phyloP scores from a whole-genome alignment of 1,284 basidiomycete species.

The Malassezia japonica region DNA sequence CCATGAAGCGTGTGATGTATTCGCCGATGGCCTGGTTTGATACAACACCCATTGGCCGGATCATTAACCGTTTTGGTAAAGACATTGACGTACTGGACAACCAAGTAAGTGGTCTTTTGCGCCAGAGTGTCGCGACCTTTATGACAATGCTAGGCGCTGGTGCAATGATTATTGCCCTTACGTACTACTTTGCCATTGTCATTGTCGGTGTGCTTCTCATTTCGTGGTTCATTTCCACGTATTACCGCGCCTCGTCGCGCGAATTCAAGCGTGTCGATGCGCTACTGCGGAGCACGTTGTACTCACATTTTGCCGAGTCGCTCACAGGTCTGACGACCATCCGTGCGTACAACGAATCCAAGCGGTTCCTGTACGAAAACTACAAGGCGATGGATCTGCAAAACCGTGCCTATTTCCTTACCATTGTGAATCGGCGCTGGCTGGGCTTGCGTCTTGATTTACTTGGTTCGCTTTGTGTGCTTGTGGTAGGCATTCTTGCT shows the following conservation, averaged over 20 bases:
- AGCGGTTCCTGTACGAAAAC: constrained; percentile 55
- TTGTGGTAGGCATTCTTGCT: constrained; percentile 36
- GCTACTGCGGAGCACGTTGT: constrained; percentile 59
- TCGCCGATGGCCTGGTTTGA: constrained; percentile 72
- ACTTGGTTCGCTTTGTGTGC: constrained; percentile 36
- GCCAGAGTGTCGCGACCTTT: constrained; percentile 44
- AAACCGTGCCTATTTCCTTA: constrained; percentile 80
- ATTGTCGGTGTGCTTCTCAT: constrained; percentile 46
- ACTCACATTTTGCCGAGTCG: constrained; percentile 76
- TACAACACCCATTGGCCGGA: constrained; percentile 69
- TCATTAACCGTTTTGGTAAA: constrained; percentile 64
- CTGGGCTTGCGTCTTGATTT: constrained; percentile 59
- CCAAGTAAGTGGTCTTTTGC: constrained; percentile 49
- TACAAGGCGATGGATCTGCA: constrained; percentile 63
- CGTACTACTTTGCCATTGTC: constrained; percentile 59
- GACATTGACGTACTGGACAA: constrained; percentile 84
- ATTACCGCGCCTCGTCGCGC: constrained; percentile 77
- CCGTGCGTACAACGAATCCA: constrained; percentile 59
- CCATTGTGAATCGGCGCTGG: constrained; percentile 63
- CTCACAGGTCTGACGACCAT: constrained; percentile 74
- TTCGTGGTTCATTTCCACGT: constrained; percentile 54
- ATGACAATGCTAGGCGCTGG: constrained; percentile 55
- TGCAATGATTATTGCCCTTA: constrained; percentile 60
- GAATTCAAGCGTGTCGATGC: constrained; percentile 78
- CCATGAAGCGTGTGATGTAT: constrained; percentile 55